phyloP scores from a whole-genome alignment of 495 filamentous ascomycete genomes.

The Xylaria scruposa region DNA sequence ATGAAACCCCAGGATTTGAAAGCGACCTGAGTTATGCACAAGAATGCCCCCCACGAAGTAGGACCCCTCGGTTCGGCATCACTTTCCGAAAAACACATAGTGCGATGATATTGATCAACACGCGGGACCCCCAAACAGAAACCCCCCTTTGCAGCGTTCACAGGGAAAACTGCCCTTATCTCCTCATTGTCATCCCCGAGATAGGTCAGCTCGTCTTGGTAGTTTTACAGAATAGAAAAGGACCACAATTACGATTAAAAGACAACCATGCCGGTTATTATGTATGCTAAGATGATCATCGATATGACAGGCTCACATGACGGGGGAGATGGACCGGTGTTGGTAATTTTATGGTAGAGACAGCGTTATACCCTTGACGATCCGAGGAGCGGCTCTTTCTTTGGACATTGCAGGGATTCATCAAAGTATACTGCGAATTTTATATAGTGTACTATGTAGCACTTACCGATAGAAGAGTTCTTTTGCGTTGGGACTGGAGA shows the following conservation, averaged over 20 bases:
- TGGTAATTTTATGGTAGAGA: slow-evolving; percentile 8
- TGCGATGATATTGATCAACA: background rate
- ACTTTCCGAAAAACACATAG: background rate
- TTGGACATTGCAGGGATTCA: background rate
- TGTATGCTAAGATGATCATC: slow-evolving; percentile 13
- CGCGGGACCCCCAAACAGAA: slow-evolving; percentile 1
- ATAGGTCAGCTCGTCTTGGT: background rate
- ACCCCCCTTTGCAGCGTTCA: background rate
- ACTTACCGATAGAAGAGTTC: background rate
- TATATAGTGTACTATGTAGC: background rate
- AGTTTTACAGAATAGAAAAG: background rate
- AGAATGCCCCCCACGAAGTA: slow-evolving; percentile 16
- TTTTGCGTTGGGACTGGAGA: background rate
- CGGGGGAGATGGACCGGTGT: slow-evolving; percentile 1
- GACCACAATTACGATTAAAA: background rate
- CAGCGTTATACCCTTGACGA: slow-evolving; percentile 6
- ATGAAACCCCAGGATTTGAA: slow-evolving; percentile 3
- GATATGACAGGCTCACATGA: slow-evolving; percentile 18
- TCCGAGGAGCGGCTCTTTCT: slow-evolving; percentile 18
- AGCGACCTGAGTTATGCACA: background rate
- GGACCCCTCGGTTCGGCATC: slow-evolving; percentile 5
- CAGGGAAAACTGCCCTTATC: slow-evolving; percentile 7
- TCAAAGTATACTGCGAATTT: background rate
- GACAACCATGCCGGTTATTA: slow-evolving; percentile 16
- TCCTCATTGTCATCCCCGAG: background rate